phyloP scores from a whole-genome alignment of 2,329 filamentous ascomycete genomes.

The Colletotrichum somersetense region DNA sequence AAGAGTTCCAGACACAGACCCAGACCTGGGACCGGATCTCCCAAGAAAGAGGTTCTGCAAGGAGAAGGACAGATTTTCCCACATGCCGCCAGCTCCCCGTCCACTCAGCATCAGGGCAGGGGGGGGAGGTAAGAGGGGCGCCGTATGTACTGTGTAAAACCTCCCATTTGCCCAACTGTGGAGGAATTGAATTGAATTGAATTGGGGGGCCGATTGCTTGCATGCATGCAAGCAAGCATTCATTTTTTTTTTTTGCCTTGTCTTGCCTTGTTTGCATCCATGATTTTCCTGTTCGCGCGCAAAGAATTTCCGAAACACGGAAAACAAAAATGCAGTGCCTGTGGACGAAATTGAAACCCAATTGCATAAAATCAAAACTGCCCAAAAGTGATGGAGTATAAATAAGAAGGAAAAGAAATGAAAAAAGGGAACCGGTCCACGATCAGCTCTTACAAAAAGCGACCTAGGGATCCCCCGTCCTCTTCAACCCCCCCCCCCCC shows the following conservation, averaged over 20 bases:
- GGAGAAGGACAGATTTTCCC: conserved; percentile 11
- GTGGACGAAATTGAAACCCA: neutral
- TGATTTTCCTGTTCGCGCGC: neutral
- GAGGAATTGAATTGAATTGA: neutral
- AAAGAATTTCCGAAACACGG: too few species aligned
- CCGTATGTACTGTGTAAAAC: neutral
- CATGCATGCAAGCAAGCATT: neutral
- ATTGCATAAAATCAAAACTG: neutral
- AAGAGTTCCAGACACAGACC: neutral
- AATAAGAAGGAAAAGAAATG: neutral
- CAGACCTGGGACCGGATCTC: neutral
- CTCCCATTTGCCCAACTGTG: conserved; percentile 24
- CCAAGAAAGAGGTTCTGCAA: neutral
- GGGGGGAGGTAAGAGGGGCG: neutral
- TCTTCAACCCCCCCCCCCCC: too few species aligned
- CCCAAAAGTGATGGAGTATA: neutral
- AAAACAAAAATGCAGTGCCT: neutral
- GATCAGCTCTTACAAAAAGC: neutral
- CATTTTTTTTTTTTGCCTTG: neutral
- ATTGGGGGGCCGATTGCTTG: conserved; percentile 11
- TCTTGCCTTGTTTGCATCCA: neutral
- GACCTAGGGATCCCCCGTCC: neutral
- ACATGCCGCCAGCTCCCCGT: conserved; percentile 34
- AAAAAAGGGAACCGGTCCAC: neutral
- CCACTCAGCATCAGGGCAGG: conserved; percentile 15